Percentiles rank a stretch among this genome's conserved stretches.
phyloP scores from a whole-genome alignment of 2,329 filamentous ascomycete species.

The Trichoderma sp. region DNA sequence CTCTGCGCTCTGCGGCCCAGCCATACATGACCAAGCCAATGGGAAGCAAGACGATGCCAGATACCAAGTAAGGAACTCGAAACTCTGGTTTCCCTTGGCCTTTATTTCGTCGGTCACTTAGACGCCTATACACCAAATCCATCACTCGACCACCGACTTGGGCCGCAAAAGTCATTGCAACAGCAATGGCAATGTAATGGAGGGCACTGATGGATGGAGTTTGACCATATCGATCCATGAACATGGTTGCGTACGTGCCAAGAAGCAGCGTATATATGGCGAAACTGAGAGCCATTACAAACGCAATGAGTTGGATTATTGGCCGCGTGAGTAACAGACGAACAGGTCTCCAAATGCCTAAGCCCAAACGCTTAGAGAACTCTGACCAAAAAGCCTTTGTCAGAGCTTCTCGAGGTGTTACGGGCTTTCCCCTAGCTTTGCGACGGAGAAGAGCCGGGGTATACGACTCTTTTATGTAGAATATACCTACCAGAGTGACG shows the following conservation, averaged over 20 bases:
- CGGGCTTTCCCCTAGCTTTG: neutral
- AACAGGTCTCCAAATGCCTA: neutral
- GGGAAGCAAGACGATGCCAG: constrained; percentile 37
- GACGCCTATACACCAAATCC: neutral
- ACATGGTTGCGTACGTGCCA: constrained; percentile 51
- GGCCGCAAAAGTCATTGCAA: neutral
- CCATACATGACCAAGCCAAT: constrained; percentile 41
- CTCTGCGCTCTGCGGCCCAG: constrained; percentile 46
- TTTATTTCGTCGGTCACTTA: neutral
- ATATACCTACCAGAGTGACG: neutral
- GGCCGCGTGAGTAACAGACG: constrained; percentile 30
- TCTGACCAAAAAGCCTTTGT: neutral
- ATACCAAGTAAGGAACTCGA: neutral
- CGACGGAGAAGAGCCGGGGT: neutral
- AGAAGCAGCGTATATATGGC: constrained; percentile 52
- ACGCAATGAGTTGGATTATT: constrained; percentile 45
- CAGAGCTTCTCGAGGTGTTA: neutral
- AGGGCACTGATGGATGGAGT: constrained; percentile 43
- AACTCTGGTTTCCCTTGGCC: neutral
- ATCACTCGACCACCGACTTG: neutral
- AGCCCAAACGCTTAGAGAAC: neutral
- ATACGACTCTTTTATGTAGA: neutral
- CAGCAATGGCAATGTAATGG: constrained; percentile 49
- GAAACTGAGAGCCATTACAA: constrained; percentile 47
- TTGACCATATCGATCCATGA: constrained; percentile 45